These are phyloP conservation scores for Diaporthe ampelina DNA, from an alignment of 2,329 filamentous ascomycete species.

Conservation along the genomic window DNA sequence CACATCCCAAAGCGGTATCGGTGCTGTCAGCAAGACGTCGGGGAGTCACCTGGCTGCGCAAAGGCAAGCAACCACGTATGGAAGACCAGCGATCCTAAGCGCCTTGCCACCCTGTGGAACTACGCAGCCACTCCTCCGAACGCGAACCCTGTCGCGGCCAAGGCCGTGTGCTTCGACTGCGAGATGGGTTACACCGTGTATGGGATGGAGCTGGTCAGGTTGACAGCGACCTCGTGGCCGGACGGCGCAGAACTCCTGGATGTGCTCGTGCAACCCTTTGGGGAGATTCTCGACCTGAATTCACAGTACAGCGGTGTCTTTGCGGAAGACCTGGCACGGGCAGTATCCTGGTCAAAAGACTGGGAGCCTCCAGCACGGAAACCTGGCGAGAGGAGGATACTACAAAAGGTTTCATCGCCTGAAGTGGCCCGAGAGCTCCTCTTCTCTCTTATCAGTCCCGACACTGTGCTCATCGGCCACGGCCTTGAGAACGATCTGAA, in stretches of 20 bases:
- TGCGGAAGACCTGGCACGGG: slow-evolving; percentile 80
- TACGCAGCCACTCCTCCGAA: slow-evolving; percentile 85
- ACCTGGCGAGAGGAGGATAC: slow-evolving; percentile 53
- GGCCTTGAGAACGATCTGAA: slow-evolving; percentile 97
- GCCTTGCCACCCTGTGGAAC: slow-evolving; percentile 83
- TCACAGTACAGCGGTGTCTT: slow-evolving; percentile 91
- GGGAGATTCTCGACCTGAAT: slow-evolving; percentile 90
- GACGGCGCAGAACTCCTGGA: slow-evolving; percentile 82
- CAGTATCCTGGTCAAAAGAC: slow-evolving; percentile 65
- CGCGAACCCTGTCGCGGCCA: slow-evolving; percentile 60
- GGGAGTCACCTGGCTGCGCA: slow-evolving; percentile 81
- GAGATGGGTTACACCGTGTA: slow-evolving; percentile 97
- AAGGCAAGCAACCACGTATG: slow-evolving; percentile 84
- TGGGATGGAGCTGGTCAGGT: slow-evolving; percentile 88
- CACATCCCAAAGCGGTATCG: slow-evolving; percentile 74
- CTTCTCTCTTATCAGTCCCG: slow-evolving; percentile 79
- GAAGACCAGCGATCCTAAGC: slow-evolving; percentile 82
- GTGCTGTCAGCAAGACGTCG: slow-evolving; percentile 84
- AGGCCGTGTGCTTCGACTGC: slow-evolving; percentile 90
- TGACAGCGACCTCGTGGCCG: slow-evolving; percentile 93
- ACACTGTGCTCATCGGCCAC: slow-evolving; percentile 90
- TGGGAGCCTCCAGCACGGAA: slow-evolving; percentile 46
- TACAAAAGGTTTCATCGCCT: slow-evolving; percentile 84
- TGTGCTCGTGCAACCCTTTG: slow-evolving; percentile 85
- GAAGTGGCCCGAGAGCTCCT: slow-evolving; percentile 81